Base-by-base conservation (phyloP, 768 basidiomycete genomes). In the Tulasnella sp. region DNA sequence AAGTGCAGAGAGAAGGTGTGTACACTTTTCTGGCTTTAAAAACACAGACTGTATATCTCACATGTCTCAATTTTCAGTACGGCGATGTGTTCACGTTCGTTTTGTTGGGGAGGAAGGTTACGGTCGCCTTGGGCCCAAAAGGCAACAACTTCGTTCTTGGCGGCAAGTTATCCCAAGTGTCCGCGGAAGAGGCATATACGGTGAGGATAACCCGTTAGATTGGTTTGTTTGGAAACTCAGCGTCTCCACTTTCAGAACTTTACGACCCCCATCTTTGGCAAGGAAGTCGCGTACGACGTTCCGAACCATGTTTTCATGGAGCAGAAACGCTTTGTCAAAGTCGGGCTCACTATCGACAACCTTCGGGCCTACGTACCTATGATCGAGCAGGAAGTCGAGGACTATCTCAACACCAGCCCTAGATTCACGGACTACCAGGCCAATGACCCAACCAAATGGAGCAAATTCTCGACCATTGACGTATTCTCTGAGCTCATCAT, bases 291-390 rank as follows among this genome's bases (percentile, higher is more conserved):
- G 10, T 99, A 98, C 70, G 96, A 98, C 66, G 84, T 89, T 52
- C 95, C 96, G 30, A 98, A 98, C 71, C 88, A 94, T 49, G 74
- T 88, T 47, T 84, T 99, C 72, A 98, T 99, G 94, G 93, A 99
- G 67, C 96, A 99, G 71, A 99, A 99, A 78, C 88, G 86, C 70
- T 97, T 97, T 68, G 86, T 98, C 72, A 99, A 99, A 75, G 84
- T 92, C 63, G 94, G 96, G 23, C 81, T 99, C 21, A 88, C 92
- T 10, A 83, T 81, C 11, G 94, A 98, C 26, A 94, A 94, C 72
- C 83, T 99, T 71, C 81, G 85, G 44, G 77, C 83, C 29, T 98
- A 99, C 69, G 76, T 80, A 50, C 81, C 82, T 51, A 84, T 89
- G 80, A 84, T 90, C 59, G 82, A 83, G 61, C 78, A 88, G 42